These are phyloP conservation scores for Rhododendron ovatum DNA, from an alignment of 148 eudicot species.

Conservation along the genomic window DNA sequence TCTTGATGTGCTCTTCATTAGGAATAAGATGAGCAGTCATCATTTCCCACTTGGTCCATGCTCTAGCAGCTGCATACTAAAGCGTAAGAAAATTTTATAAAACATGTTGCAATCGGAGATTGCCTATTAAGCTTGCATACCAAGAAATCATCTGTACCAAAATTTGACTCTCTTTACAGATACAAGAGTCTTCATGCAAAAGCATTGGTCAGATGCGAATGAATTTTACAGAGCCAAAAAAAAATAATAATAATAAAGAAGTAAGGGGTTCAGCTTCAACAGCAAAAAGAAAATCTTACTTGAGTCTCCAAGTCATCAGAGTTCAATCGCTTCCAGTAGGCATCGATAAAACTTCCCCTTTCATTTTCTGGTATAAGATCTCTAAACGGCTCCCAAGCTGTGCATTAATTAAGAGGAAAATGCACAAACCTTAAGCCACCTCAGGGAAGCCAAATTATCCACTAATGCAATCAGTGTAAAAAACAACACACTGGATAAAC, in stretches of 20 bases:
- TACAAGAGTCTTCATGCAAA: background rate
- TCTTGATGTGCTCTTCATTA: slow-evolving; percentile 71
- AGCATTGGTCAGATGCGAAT: background rate
- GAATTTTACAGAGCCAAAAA: background rate
- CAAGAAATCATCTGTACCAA: background rate
- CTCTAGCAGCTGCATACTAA: slow-evolving; percentile 85
- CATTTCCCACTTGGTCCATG: slow-evolving; percentile 99
- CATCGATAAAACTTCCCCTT: slow-evolving; percentile 68
- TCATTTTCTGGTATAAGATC: slow-evolving; percentile 95
- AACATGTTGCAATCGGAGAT: background rate
- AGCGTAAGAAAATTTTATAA: background rate
- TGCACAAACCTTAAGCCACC: slow-evolving; percentile 1
- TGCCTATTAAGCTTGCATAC: background rate
- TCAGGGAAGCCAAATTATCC: background rate
- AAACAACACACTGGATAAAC: background rate
- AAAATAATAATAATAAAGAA: background rate
- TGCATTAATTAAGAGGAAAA: slow-evolving; percentile 10
- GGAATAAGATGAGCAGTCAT: slow-evolving; percentile 85
- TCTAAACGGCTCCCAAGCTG: slow-evolving; percentile 97
- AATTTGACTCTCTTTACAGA: background rate
- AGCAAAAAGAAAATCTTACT: slow-evolving; percentile 35
- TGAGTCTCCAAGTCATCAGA: slow-evolving; percentile 76
- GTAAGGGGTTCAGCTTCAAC: background rate
- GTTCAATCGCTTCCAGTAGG: slow-evolving; percentile 85
- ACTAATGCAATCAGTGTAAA: background rate